A percentile compares a stretch with the other conserved stretches of the same genome.
phyloP scores from a whole-genome alignment of 257 asterid species.

The Solanum sitiens region DNA sequence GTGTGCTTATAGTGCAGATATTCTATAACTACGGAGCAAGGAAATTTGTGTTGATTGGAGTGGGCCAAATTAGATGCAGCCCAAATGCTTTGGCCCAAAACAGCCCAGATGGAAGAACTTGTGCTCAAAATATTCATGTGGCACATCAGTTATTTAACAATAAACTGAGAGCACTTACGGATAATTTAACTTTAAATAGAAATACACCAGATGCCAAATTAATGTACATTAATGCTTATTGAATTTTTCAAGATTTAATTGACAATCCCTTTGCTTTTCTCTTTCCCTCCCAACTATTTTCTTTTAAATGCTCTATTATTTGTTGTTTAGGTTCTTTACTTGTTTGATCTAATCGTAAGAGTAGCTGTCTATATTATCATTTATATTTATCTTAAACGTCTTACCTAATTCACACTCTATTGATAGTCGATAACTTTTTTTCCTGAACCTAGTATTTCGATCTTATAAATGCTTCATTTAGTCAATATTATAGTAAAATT shows the following conservation, averaged over 20 bases:
- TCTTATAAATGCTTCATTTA: background rate
- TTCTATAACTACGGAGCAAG: slow-evolving; percentile 68
- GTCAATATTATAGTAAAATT: background rate
- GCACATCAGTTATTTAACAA: slow-evolving; percentile 67
- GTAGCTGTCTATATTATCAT: background rate
- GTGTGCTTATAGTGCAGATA: slow-evolving; percentile 6
- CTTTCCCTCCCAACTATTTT: background rate
- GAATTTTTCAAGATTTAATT: slow-evolving; percentile 68
- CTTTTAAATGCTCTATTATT: background rate
- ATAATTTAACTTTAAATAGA: slow-evolving; percentile 35
- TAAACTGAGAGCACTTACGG: slow-evolving; percentile 45
- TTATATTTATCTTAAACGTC: background rate
- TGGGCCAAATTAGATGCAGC: slow-evolving; percentile 90
- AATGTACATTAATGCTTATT: slow-evolving; percentile 65
- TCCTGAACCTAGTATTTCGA: background rate
- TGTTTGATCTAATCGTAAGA: background rate
- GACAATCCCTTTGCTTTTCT: slow-evolving; percentile 38
- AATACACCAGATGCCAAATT: slow-evolving; percentile 48
- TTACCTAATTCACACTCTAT: background rate
- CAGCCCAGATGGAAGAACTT: slow-evolving; percentile 73
- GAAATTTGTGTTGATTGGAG: slow-evolving; percentile 55
- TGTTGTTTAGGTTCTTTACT: background rate
- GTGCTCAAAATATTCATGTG: slow-evolving; percentile 52
- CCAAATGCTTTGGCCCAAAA: slow-evolving; percentile 87
- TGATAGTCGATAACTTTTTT: background rate